phyloP scores from a whole-genome alignment of 257 asterid species.

The Thymus mandschuricus region DNA sequence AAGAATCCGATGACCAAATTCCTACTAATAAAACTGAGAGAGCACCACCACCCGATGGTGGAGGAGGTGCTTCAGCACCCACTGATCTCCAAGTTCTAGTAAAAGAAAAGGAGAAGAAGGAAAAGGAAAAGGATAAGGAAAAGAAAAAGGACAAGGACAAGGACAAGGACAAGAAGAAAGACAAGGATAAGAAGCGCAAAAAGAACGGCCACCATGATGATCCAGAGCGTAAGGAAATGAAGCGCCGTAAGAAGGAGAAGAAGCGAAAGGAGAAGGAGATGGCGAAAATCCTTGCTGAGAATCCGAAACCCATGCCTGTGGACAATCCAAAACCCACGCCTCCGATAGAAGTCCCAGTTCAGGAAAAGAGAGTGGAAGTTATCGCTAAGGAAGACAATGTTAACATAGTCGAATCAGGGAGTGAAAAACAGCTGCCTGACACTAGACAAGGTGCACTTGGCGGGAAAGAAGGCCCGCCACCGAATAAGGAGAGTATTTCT shows the following conservation, averaged over 20 bases:
- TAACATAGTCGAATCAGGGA: slow-evolving; percentile 24
- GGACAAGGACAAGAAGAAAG: slow-evolving; percentile 57
- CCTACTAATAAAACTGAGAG: slow-evolving; percentile 41
- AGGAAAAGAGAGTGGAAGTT: slow-evolving; percentile 27
- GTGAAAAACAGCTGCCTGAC: slow-evolving; percentile 28
- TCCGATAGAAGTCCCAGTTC: slow-evolving; percentile 35
- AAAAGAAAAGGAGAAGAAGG: slow-evolving; percentile 43
- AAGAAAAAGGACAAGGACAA: slow-evolving; percentile 49
- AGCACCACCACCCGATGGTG: slow-evolving; percentile 38
- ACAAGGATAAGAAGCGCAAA: slow-evolving; percentile 58
- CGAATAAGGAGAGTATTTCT: slow-evolving; percentile 26
- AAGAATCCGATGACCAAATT: slow-evolving; percentile 37
- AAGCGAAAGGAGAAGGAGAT: slow-evolving; percentile 86
- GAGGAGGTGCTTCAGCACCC: slow-evolving; percentile 22
- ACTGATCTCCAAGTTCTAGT: slow-evolving; percentile 29
- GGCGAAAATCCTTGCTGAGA: slow-evolving; percentile 59
- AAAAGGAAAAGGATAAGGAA: slow-evolving; percentile 42
- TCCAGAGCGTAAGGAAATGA: slow-evolving; percentile 62
- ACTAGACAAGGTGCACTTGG: slow-evolving; percentile 33
- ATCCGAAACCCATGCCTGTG: slow-evolving; percentile 32
- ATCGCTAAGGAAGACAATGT: slow-evolving; percentile 29
- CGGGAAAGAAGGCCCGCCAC: slow-evolving; percentile 35
- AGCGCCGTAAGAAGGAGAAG: slow-evolving; percentile 84
- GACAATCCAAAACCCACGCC: slow-evolving; percentile 44
- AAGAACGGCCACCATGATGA: slow-evolving; percentile 52